Conservation (phyloP, 1,284 basidiomycete genomes). For the Violaceomyces palustris region DNA sequence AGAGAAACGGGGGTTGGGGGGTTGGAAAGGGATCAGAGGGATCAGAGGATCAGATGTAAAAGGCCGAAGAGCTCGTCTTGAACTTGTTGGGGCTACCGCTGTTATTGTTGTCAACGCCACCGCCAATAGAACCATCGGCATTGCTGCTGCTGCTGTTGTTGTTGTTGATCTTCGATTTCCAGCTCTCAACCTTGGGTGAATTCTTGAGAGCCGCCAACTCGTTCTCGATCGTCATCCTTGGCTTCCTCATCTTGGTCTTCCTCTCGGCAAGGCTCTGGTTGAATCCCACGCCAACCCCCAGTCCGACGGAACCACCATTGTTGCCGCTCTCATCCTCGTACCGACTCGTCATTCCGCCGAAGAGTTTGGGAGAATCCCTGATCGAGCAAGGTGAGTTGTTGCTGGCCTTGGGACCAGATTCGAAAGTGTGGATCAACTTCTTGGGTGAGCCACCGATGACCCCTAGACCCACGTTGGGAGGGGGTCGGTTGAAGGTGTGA, state of each 20-base stretch:
- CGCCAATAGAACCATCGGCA: background rate
- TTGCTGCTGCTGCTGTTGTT: too few species aligned
- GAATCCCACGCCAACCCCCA: too few species aligned
- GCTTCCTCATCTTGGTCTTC: constrained; percentile 19
- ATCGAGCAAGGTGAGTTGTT: too few species aligned
- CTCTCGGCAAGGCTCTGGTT: too few species aligned
- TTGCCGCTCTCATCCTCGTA: too few species aligned
- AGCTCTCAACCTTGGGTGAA: constrained; percentile 19
- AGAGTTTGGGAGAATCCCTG: too few species aligned
- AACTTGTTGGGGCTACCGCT: background rate
- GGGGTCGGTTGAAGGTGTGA: constrained; percentile 35
- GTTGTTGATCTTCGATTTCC: constrained; percentile 7
- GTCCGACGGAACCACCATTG: too few species aligned
- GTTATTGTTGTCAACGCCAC: constrained; percentile 13
- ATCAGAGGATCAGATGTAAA: constrained; percentile 28
- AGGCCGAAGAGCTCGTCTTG: constrained; percentile 21
- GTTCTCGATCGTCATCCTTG: constrained; percentile 38
- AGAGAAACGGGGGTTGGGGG: too few species aligned
- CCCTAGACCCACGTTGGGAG: constrained; percentile 7
- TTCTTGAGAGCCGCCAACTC: constrained; percentile 28
- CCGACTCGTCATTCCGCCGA: too few species aligned
- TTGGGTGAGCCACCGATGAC: constrained; percentile 11
- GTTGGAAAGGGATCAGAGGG: too few species aligned
- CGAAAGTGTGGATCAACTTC: too few species aligned
- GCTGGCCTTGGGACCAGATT: too few species aligned